Evolutionary conservation across 1,284 basidiomycete genomes (phyloP), one percentile per base, ranked within the genome.

Genomic region (Ustilago loliicola): DNA sequence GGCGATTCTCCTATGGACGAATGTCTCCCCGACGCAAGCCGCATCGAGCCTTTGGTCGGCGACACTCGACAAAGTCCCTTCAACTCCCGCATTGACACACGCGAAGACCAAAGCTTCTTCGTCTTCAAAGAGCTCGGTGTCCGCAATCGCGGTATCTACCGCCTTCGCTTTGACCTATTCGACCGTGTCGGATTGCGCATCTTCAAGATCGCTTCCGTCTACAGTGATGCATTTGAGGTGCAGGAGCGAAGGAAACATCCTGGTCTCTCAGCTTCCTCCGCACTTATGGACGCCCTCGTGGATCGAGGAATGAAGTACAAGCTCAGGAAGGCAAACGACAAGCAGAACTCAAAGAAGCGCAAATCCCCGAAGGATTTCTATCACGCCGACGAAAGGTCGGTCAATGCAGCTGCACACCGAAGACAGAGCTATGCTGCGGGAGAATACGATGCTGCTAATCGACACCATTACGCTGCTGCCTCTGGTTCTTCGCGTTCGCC

Each of bases 101-200:
- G 72, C 21, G 71, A 73, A 29, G 76, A 78, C 27, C 79, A 78
- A 42, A 64, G 66, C 60, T 73, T 80, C 59, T 82, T 82, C 59
- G 72, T 82, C 57, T 82, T 82, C 62, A 73, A 78, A 19, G 80
- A 82, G 63, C 70, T 82, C 45, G 72, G 79, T 15, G 71, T 82
- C 2, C 75, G 78, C 42, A 63, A 61, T 19, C 55, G 63, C 4
- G 80, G 80, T 52, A 21, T 72, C 13, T 82, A 76, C 59, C 67
- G 79, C 5, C 36, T 82, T n/a, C 66, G 78, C 2, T 77, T 80
- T 59, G 80, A 82, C 55, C 61, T 82, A 15, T 72, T 74, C 23
- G 76, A 78, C 30, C 64, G 71, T 3, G 67, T 78, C 10, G 67
- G 67, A 2, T 29, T 68, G 38, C 61, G 56, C 27, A 60, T 78